Evolutionary conservation across 2,329 filamentous ascomycete genomes (phyloP).

Genomic region (Fusarium sp.): DNA sequence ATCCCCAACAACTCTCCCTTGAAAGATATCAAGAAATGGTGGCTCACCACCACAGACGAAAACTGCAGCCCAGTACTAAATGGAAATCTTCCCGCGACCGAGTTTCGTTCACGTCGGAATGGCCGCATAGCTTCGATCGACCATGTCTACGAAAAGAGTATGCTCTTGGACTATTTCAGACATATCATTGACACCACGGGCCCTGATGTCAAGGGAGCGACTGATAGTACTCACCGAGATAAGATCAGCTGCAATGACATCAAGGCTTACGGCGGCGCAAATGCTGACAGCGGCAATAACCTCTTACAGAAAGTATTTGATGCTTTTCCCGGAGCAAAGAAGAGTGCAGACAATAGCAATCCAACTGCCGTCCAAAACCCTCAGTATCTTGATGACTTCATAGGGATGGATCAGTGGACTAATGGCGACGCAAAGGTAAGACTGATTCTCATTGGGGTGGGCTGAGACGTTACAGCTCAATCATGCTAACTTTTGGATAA

Average conservation of each 20-base stretch:
- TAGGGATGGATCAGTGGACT: constrained; percentile 16
- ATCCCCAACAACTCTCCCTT: background rate
- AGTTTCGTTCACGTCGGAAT: background rate
- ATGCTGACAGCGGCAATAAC: background rate
- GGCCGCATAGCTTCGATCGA: background rate
- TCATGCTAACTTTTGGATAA: background rate
- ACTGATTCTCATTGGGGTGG: background rate
- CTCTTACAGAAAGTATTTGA: constrained; percentile 1
- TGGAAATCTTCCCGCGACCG: no score
- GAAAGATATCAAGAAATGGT: background rate
- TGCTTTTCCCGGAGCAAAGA: background rate
- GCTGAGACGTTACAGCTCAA: background rate
- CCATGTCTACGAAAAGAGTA: constrained; percentile 29
- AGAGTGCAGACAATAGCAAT: accelerated
- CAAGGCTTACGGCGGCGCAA: background rate
- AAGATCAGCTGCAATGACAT: constrained; percentile 23
- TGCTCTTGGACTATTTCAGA: constrained; percentile 6
- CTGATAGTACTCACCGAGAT: background rate
- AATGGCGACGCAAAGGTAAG: constrained; percentile 12
- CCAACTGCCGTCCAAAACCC: background rate
- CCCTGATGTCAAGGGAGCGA: background rate
- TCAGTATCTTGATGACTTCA: constrained; percentile 4
- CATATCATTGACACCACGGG: background rate
- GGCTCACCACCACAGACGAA: background rate
- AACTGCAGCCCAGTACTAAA: no score